Percentiles rank a stretch among this genome's conserved stretches.
Conservation (phyloP, 495 filamentous ascomycete species). For the Endocarpon pusillum region DNA sequence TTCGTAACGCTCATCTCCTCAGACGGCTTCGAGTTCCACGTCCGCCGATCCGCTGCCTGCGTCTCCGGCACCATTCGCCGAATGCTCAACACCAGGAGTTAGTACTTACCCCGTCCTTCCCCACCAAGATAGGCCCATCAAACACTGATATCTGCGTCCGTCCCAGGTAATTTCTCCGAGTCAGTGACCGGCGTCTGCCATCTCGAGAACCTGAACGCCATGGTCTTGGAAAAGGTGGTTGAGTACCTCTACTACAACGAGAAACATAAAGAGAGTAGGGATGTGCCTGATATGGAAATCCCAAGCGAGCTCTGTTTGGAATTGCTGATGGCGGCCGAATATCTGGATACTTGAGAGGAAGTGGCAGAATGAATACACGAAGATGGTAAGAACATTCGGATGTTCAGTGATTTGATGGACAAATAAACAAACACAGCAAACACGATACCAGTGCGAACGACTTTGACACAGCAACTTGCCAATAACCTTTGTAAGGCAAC, state of each 20-base stretch:
- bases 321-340: conserved; percentile 70
- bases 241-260: conserved; percentile 87
- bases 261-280: conserved; percentile 53
- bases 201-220: conserved; percentile 58
- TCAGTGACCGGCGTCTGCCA: conserved; percentile 43
- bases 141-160: background rate
- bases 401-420: no score
- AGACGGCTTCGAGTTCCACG: conserved; percentile 78
- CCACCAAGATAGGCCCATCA: background rate
- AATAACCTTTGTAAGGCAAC: no score
- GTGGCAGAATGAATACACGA: conserved; percentile 1
- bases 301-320: conserved; percentile 61
- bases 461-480: no score
- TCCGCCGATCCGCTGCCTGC: conserved; percentile 59
- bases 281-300: conserved; percentile 84
- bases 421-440: no score
- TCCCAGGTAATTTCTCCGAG: conserved; percentile 53
- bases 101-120: conserved; percentile 12
- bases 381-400: no score
- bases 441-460: no score
- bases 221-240: conserved; percentile 76
- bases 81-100: conserved; percentile 72
- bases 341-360: conserved; percentile 27
- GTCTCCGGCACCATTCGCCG: conserved; percentile 60
- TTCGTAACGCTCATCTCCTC: conserved; percentile 76